A percentile compares a stretch with the other conserved stretches of the same genome.
Evolutionary conservation across 345 rosid species (phyloP).

Genomic region (Arabidopsis suecica): DNA sequence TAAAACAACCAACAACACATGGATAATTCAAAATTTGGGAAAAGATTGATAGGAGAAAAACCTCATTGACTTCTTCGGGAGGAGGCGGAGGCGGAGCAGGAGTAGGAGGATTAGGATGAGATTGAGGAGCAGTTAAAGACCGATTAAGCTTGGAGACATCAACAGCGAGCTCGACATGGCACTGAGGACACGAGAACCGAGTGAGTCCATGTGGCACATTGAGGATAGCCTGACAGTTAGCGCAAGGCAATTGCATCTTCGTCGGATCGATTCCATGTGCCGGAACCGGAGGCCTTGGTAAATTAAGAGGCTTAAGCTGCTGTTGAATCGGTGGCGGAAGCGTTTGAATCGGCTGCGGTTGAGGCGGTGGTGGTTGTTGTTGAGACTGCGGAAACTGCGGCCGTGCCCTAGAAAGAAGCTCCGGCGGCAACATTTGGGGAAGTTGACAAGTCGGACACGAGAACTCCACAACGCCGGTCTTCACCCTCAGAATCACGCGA

Average conservation of each 20-base stretch:
- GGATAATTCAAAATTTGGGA: not conserved
- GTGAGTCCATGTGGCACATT: slow-evolving; percentile 93
- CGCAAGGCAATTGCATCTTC: slow-evolving; percentile 97
- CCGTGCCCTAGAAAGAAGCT: slow-evolving; percentile 65
- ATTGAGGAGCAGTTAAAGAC: slow-evolving; percentile 53
- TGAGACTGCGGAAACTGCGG: slow-evolving; percentile 44
- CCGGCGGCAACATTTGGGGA: slow-evolving; percentile 98
- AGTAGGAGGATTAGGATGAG: slow-evolving; percentile 42
- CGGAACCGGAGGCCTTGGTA: slow-evolving; percentile 54
- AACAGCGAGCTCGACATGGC: slow-evolving; percentile 82
- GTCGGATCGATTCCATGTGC: slow-evolving; percentile 98
- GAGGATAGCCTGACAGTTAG: slow-evolving; percentile 88
- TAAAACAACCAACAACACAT: slow-evolving; percentile 4
- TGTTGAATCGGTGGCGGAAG: slow-evolving; percentile 38
- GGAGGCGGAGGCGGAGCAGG: slow-evolving; percentile 50
- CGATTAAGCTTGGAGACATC: slow-evolving; percentile 70
- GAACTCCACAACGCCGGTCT: slow-evolving; percentile 74
- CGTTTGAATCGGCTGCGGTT: slow-evolving; percentile 58
- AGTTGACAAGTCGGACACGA: slow-evolving; percentile 84
- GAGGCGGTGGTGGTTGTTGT: slow-evolving; percentile 33
- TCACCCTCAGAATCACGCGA: slow-evolving; percentile 75
- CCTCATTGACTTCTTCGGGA: slow-evolving; percentile 91
- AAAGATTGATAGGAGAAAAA: slow-evolving; percentile 29
- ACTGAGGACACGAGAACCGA: slow-evolving; percentile 90
- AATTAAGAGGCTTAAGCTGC: slow-evolving; percentile 40